These are phyloP conservation scores for Protea cynaroides DNA, from an alignment of 164 flowering plant genomes.

Conservation along the genomic window DNA sequence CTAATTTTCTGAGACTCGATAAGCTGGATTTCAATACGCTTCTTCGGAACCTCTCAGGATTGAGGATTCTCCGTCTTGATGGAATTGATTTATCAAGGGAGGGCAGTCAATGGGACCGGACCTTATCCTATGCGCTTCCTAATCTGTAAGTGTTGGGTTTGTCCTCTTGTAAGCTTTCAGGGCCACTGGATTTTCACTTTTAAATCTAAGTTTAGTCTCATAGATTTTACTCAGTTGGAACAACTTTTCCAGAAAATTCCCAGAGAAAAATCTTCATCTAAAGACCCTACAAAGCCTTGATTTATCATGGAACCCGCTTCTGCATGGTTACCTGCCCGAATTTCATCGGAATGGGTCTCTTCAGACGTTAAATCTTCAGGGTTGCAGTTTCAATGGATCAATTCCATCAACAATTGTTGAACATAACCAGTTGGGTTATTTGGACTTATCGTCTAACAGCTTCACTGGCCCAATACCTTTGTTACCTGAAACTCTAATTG, in stretches of 20 bases:
- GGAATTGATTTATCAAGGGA: conserved; percentile 26
- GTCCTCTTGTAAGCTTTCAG: conserved; percentile 22
- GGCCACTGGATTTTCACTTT: conserved; percentile 22
- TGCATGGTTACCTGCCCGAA: conserved; percentile 19
- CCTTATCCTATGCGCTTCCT: conserved; percentile 25
- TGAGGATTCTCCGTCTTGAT: conserved; percentile 32
- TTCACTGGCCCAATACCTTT: conserved; percentile 22
- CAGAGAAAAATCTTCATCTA: conserved; percentile 18
- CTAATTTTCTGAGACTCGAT: conserved; percentile 21
- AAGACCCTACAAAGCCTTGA: conserved; percentile 21
- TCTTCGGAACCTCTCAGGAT: conserved; percentile 22
- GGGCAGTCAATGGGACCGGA: conserved; percentile 25
- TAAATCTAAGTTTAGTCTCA: conserved; percentile 13
- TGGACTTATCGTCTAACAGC: conserved; percentile 40
- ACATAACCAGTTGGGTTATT: conserved; percentile 24
- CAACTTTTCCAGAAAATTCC: conserved; percentile 34
- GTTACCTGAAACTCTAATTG: conserved; percentile 13
- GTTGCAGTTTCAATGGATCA: conserved; percentile 30
- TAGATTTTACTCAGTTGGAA: conserved; percentile 22
- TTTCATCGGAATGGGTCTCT: conserved; percentile 15
- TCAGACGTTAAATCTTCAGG: conserved; percentile 8
- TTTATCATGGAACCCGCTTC: conserved; percentile 19
- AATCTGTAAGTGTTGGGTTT: conserved; percentile 29
- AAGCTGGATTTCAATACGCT: conserved; percentile 24
- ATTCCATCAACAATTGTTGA: conserved; percentile 28